Conservation (phyloP, 106 monocot species). For the Dendrobium nobile region DNA sequence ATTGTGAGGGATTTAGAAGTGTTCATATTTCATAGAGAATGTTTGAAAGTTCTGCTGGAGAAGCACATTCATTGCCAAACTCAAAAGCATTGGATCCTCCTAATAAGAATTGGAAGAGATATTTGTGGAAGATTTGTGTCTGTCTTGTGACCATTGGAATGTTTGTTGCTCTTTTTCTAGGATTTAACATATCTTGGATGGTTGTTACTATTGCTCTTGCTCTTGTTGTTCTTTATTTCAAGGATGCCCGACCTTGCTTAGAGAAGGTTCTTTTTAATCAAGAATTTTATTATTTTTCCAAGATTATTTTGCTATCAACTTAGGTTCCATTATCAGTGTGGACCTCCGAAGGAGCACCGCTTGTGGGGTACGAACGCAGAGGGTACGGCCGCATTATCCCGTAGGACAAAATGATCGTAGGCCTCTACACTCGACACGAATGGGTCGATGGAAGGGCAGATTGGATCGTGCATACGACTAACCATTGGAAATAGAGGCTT, state of each 20-base stretch:
- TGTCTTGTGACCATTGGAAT: slow-evolving; percentile 44
- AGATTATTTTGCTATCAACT: no score
- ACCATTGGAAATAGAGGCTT: no score
- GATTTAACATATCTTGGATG: slow-evolving; percentile 53
- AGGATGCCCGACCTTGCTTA: slow-evolving; percentile 42
- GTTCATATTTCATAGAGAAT: slow-evolving; percentile 5
- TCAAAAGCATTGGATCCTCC: slow-evolving; percentile 14
- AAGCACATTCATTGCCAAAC: not conserved
- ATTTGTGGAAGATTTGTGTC: slow-evolving; percentile 36
- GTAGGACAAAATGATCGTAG: no score
- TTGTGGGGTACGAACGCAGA: no score
- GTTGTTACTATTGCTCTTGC: slow-evolving; percentile 46
- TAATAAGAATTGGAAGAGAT: slow-evolving; percentile 18
- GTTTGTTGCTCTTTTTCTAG: slow-evolving; percentile 39
- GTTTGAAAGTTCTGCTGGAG: not conserved
- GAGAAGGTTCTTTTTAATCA: no score
- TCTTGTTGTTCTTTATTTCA: slow-evolving; percentile 48
- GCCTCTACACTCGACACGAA: no score
- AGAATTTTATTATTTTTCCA: no score
- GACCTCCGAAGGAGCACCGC: no score
- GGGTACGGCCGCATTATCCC: no score
- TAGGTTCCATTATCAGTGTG: no score
- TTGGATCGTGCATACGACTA: no score
- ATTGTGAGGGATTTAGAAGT: not conserved
- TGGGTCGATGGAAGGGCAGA: no score